These are phyloP conservation scores for Rhizopogon rudus DNA, from an alignment of 768 basidiomycete genomes.

Conservation along the genomic window DNA sequence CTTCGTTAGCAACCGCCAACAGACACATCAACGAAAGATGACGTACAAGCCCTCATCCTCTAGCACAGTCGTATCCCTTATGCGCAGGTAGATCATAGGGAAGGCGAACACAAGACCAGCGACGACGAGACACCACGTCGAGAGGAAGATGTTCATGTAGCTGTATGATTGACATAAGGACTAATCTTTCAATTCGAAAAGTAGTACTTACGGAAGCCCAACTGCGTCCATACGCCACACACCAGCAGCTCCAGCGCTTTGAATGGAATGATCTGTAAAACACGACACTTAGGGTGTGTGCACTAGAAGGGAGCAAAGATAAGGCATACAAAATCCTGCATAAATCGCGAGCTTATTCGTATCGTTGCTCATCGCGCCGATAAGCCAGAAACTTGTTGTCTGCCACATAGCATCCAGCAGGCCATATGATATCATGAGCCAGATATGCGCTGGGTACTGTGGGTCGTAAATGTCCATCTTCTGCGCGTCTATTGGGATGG, in stretches of 20 bases:
- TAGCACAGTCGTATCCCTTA: conserved; percentile 50
- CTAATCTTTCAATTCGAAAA: conserved; percentile 1
- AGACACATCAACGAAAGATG: not conserved
- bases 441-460: conserved; percentile 30
- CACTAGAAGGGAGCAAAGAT: not conserved
- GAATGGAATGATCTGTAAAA: conserved; percentile 59
- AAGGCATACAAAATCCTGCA: conserved; percentile 65
- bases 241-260: conserved; percentile 70
- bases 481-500: conserved; percentile 32
- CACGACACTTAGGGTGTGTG: not conserved
- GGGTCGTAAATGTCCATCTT: conserved; percentile 51
- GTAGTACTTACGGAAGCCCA: conserved; percentile 50
- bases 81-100: conserved; percentile 69
- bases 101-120: conserved; percentile 58
- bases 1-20: not conserved
- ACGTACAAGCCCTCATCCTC: conserved; percentile 54
- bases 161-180: conserved; percentile 8
- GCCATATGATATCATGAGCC: conserved; percentile 65
- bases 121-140: conserved; percentile 65
- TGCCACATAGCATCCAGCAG: conserved; percentile 82
- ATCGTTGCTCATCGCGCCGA: conserved; percentile 82
- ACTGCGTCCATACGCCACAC: conserved; percentile 67
- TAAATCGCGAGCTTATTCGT: conserved; percentile 73
- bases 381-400: conserved; percentile 71
- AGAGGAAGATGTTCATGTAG: conserved; percentile 68